These are phyloP conservation scores for Falciphora oryzae DNA, from an alignment of 2,329 filamentous ascomycete genomes.

Conservation along the genomic window DNA sequence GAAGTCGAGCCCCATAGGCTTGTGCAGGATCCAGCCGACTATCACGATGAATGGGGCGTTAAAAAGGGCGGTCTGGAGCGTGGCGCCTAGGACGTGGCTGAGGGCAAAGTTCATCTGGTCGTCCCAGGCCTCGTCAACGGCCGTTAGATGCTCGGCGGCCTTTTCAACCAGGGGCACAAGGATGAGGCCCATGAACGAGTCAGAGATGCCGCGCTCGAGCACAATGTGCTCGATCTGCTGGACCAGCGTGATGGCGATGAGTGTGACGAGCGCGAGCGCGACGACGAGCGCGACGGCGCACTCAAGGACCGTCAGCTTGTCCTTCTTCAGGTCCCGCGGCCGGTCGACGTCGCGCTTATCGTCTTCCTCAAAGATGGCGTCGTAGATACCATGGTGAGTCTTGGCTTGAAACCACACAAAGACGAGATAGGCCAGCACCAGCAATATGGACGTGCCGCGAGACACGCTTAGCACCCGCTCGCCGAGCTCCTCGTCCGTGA, in stretches of 20 bases:
- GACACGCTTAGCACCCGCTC: constrained; percentile 59
- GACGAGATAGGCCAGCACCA: constrained; percentile 62
- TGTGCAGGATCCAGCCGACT: constrained; percentile 71
- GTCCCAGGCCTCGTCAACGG: constrained; percentile 79
- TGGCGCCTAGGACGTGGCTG: constrained; percentile 79
- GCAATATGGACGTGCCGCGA: constrained; percentile 62
- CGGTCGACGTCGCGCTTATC: constrained; percentile 62
- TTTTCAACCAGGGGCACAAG: constrained; percentile 80
- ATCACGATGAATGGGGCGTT: constrained; percentile 80
- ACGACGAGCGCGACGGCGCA: constrained; percentile 59
- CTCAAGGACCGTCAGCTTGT: constrained; percentile 71
- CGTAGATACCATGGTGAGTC: constrained; percentile 71
- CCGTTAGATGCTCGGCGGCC: constrained; percentile 77
- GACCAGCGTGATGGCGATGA: constrained; percentile 71
- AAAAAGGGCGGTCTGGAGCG: constrained; percentile 82
- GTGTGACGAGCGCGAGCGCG: constrained; percentile 61
- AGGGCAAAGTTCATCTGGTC: constrained; percentile 81
- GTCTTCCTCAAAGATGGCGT: constrained; percentile 65
- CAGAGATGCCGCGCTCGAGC: constrained; percentile 36
- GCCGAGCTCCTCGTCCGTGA: constrained; percentile 33
- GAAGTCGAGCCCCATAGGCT: constrained; percentile 74
- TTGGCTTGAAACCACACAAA: constrained; percentile 69
- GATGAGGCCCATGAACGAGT: constrained; percentile 62
- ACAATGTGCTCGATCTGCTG: constrained; percentile 61
- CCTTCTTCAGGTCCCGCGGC: constrained; percentile 52